These are phyloP conservation scores for Rubia tinctorum DNA, from an alignment of 305 asterid genomes.

Conservation along the genomic window DNA sequence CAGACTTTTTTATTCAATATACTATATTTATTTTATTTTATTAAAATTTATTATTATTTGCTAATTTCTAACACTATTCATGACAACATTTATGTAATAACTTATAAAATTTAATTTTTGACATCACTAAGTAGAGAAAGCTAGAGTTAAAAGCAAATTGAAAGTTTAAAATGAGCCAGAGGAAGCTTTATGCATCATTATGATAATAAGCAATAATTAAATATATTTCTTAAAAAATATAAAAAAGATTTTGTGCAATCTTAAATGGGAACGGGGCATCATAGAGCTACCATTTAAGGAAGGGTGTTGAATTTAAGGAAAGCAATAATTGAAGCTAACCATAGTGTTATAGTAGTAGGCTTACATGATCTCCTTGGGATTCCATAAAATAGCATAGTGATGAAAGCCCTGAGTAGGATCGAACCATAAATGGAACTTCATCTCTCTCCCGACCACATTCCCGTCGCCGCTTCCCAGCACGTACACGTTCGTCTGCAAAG, in stretches of 20 bases:
- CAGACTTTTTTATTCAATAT: too few species aligned
- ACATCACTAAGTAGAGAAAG: too few species aligned
- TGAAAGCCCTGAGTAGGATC: constrained; percentile 85
- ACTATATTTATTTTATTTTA: too few species aligned
- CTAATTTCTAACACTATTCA: neutral
- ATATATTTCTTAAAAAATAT: too few species aligned
- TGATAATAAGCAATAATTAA: too few species aligned
- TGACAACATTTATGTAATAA: too few species aligned
- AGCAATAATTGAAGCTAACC: neutral
- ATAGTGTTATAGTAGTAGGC: neutral
- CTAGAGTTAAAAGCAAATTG: too few species aligned
- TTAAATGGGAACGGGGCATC: neutral
- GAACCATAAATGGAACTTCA: constrained; percentile 90
- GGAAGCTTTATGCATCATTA: too few species aligned
- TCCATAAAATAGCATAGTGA: constrained; percentile 85
- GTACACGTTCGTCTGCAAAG: constrained; percentile 85
- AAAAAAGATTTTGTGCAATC: too few species aligned
- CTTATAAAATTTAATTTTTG: too few species aligned
- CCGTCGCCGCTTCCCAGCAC: constrained; percentile 94
- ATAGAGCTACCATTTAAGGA: neutral
- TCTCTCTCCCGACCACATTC: constrained; percentile 72
- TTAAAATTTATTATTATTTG: neutral
- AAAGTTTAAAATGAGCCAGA: too few species aligned
- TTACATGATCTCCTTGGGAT: constrained; percentile 71
- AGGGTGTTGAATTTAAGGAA: neutral